A percentile compares a stretch with the other conserved stretches of the same genome.
phyloP scores from a whole-genome alignment of 2,329 filamentous ascomycete genomes.

The Arachnopeziza araneosa region DNA sequence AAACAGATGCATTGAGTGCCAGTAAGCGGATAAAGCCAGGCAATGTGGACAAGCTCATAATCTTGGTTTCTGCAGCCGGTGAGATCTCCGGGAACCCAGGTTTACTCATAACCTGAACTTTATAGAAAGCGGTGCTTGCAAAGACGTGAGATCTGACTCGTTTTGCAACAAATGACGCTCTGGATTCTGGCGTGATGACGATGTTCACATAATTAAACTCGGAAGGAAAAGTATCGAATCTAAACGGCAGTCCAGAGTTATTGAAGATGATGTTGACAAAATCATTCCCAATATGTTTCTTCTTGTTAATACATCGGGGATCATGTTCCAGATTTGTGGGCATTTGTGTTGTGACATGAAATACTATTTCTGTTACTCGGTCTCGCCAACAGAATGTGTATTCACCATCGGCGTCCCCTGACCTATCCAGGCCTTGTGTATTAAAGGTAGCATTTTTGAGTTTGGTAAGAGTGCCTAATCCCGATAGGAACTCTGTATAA shows the following conservation, averaged over 20 bases:
- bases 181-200: constrained; percentile 83
- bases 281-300: constrained; percentile 93
- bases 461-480: constrained; percentile 74
- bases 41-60: constrained; percentile 76
- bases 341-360: constrained; percentile 97
- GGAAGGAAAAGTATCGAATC: constrained; percentile 86
- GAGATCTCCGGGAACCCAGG: constrained; percentile 89
- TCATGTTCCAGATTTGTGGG: constrained; percentile 77
- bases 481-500: constrained; percentile 78
- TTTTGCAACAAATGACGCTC: constrained; percentile 67
- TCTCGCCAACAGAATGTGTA: constrained; percentile 94
- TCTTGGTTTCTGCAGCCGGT: constrained; percentile 81
- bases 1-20: constrained; percentile 89
- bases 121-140: constrained; percentile 60
- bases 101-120: constrained; percentile 83
- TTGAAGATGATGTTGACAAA: constrained; percentile 99
- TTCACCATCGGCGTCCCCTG: constrained; percentile 73
- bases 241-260: constrained; percentile 83
- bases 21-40: constrained; percentile 82
- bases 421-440: constrained; percentile 80
- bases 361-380: constrained; percentile 89
- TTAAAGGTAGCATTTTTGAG: constrained; percentile 85
- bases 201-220: constrained; percentile 98
- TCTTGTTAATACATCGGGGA: constrained; percentile 74
- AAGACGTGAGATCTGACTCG: constrained; percentile 38